Percentiles rank a stretch among this genome's conserved stretches.
Conservation (phyloP, 225 moss, liverwort and hornwort genomes). For the Polytrichum formosum region DNA sequence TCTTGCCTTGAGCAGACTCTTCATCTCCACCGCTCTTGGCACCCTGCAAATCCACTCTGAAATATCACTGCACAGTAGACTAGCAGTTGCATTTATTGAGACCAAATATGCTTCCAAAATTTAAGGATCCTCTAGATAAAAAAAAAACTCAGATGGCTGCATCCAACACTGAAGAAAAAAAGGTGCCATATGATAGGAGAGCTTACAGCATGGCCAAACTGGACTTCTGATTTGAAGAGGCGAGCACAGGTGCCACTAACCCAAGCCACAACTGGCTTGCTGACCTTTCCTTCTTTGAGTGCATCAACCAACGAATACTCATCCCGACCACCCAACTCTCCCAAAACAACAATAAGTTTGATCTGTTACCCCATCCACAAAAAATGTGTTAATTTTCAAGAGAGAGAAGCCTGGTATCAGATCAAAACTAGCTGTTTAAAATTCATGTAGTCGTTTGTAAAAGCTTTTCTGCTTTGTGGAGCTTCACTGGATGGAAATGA, state of each 20-base stretch:
- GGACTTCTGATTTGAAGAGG: slow-evolving; percentile 95
- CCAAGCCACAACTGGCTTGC: slow-evolving; percentile 92
- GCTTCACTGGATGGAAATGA: not conserved
- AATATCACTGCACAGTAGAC: not conserved
- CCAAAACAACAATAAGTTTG: slow-evolving; percentile 88
- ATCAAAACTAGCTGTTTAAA: too few species aligned
- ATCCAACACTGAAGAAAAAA: too few species aligned
- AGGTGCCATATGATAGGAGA: not conserved
- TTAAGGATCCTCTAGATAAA: too few species aligned
- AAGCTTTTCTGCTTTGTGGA: not conserved
- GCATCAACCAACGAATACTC: slow-evolving; percentile 95
- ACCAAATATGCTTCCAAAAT: not conserved
- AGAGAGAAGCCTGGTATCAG: not conserved
- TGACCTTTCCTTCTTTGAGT: slow-evolving; percentile 67
- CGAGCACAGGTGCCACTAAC: slow-evolving; percentile 90
- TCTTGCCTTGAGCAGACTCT: slow-evolving; percentile 96
- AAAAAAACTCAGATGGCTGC: too few species aligned
- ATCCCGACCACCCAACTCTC: slow-evolving; percentile 86
- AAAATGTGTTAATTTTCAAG: not conserved
- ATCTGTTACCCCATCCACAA: slow-evolving; percentile 34
- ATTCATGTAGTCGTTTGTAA: not conserved
- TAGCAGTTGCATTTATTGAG: not conserved
- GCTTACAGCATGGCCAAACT: slow-evolving; percentile 93
- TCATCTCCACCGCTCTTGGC: slow-evolving; percentile 95
- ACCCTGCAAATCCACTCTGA: slow-evolving; percentile 35